A percentile compares a stretch with the other conserved stretches of the same genome.
Conservation (phyloP, 202 grass and related monocot species). For the Hordeum pubiflorum region DNA sequence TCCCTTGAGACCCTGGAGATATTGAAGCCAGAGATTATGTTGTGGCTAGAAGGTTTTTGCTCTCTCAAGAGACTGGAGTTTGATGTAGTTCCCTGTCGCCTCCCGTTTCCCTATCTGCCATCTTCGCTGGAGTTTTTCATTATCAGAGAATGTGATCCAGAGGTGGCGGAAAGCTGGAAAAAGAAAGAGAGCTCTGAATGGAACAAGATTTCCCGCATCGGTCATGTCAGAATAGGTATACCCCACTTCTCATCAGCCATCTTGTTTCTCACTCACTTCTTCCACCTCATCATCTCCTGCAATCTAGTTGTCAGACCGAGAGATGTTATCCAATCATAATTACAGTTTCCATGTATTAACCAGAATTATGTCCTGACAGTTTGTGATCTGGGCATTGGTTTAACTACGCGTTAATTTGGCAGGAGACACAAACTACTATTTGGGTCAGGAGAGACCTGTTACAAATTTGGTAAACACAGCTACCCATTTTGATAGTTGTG, state of each 20-base stretch:
- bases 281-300: background rate
- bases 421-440: background rate
- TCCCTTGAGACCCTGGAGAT: too few relatives aligned
- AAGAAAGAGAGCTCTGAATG: background rate
- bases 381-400: background rate
- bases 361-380: background rate
- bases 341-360: background rate
- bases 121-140: background rate
- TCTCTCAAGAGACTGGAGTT: too few relatives aligned
- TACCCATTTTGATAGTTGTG: background rate
- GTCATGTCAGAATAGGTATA: background rate
- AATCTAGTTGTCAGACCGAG: background rate
- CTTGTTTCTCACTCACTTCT: background rate
- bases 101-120: background rate
- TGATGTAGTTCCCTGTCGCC: too few relatives aligned
- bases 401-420: background rate
- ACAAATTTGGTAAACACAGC: background rate
- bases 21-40: background rate
- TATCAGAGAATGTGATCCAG: background rate
- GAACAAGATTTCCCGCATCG: background rate
- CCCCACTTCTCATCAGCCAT: background rate
- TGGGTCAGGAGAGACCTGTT: background rate
- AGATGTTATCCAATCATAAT: background rate
- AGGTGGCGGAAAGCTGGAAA: background rate
- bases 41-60: accelerated